Evolutionary conservation across 1,284 basidiomycete genomes (phyloP).

Genomic region (Fomes fomentarius): DNA sequence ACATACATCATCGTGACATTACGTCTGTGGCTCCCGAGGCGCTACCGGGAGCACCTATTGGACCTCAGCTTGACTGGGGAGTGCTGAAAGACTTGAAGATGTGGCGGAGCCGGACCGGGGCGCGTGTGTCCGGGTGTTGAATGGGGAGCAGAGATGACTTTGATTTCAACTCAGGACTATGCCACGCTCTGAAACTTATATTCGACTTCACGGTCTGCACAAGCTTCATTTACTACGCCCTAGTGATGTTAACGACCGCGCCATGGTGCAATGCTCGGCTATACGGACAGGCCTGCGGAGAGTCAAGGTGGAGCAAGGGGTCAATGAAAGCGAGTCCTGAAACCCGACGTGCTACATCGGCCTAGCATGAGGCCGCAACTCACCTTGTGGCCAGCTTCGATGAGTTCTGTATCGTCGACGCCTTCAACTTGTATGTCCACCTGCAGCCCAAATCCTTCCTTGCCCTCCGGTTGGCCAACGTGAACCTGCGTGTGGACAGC

Average conservation of each 20-base stretch:
- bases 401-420: constrained; percentile 63
- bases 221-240: not conserved
- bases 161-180: no score
- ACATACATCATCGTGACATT: constrained; percentile 5
- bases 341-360: no score
- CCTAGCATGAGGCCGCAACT: no score
- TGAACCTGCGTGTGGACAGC: constrained; percentile 62
- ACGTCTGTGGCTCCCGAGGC: not conserved
- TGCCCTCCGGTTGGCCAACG: constrained; percentile 57
- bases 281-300: constrained; percentile 70
- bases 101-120: no score
- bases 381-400: constrained; percentile 72
- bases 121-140: no score
- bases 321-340: no score
- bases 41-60: no score
- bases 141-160: no score
- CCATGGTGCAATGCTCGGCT: constrained; percentile 65
- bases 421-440: constrained; percentile 73
- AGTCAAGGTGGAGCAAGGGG: no score
- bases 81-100: no score
- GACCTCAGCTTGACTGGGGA: no score
- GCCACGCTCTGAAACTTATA: no score
- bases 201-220: not conserved
- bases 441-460: constrained; percentile 63
- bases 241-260: constrained; percentile 54